Percentiles rank a stretch among this genome's conserved stretches.
phyloP scores from a whole-genome alignment of 495 filamentous ascomycete genomes.

The Penicillium daleae region DNA sequence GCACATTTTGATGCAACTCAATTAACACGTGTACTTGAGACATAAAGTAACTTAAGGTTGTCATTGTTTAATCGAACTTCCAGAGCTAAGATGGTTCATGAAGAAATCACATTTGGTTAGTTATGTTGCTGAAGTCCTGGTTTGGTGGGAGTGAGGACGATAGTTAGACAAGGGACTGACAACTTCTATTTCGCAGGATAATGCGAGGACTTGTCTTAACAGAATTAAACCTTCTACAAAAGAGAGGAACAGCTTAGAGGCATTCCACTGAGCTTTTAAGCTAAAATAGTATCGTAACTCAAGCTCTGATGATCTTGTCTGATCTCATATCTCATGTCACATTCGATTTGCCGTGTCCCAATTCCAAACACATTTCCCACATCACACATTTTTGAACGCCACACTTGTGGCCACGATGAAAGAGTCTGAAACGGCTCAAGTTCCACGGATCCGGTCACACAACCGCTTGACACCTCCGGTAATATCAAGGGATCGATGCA shows the following conservation, averaged over 20 bases:
- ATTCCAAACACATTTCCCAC: neutral
- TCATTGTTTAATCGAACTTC: no score
- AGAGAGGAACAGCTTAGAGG: neutral
- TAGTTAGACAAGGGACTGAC: no score
- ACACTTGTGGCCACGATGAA: neutral
- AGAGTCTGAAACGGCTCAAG: neutral
- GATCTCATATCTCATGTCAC: neutral
- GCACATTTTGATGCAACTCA: constrained; percentile 19
- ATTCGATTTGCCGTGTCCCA: no score
- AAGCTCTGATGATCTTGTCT: neutral
- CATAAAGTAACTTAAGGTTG: neutral
- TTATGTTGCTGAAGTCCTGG: neutral
- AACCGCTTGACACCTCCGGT: neutral
- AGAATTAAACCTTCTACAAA: neutral
- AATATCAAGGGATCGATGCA: neutral
- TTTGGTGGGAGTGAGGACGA: neutral
- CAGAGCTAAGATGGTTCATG: no score
- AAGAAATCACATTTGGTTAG: neutral
- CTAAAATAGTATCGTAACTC: neutral
- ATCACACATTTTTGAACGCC: neutral
- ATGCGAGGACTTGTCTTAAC: neutral
- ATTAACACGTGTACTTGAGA: neutral
- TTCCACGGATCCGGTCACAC: neutral
- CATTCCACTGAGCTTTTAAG: neutral
- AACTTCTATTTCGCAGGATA: neutral